A percentile compares a stretch with the other conserved stretches of the same genome.
phyloP scores from a whole-genome alignment of 2,329 filamentous ascomycete species.

The Venturia oleaginea region DNA sequence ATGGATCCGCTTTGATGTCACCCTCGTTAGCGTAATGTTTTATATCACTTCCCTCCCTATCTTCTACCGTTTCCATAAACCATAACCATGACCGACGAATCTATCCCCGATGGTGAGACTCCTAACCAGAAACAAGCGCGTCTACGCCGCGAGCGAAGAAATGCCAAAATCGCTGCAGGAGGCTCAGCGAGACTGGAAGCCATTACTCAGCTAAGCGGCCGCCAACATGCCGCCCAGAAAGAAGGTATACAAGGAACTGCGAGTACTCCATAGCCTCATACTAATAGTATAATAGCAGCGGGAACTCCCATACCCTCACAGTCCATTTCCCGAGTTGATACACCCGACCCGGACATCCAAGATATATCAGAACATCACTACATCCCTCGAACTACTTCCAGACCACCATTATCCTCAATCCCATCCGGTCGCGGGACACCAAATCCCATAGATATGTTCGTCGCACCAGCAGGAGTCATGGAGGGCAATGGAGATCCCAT shows the following conservation, averaged over 20 bases:
- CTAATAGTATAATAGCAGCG: not conserved
- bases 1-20: too few relatives aligned
- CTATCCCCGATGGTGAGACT: constrained; percentile 25
- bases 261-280: not conserved
- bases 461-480: not conserved
- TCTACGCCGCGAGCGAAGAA: constrained; percentile 67
- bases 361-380: constrained; percentile 19
- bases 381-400: constrained; percentile 23
- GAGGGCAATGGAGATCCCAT: constrained; percentile 49
- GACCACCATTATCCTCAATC: constrained; percentile 44
- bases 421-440: constrained; percentile 13
- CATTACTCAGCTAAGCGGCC: constrained; percentile 61
- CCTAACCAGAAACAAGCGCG: constrained; percentile 52
- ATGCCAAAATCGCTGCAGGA: constrained; percentile 67
- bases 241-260: not conserved
- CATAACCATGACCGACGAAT: not conserved
- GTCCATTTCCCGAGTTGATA: not conserved
- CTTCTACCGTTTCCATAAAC: not conserved
- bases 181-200: constrained; percentile 62
- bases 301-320: not conserved
- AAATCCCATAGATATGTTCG: constrained; percentile 8
- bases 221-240: constrained; percentile 19
- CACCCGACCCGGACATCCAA: constrained; percentile 17
- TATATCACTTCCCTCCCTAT: not conserved
- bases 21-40: not conserved